Evolutionary conservation across 2,329 filamentous ascomycete genomes (phyloP).

Genomic region (Trichoderma afroharzianum): DNA sequence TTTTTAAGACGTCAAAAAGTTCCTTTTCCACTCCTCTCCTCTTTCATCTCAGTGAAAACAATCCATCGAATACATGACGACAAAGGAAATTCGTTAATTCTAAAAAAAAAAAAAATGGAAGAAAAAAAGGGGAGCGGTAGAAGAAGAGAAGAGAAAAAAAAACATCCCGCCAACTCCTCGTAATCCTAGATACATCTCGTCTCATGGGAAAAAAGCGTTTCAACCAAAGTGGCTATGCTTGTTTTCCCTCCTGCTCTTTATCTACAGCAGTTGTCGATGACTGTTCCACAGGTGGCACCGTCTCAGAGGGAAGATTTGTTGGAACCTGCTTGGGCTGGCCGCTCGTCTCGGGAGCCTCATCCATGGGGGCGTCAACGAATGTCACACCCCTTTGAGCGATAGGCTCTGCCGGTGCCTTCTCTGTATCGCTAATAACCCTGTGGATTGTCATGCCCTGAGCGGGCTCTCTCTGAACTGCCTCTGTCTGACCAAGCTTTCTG

Average conservation of each 20-base stretch:
- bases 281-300: constrained; percentile 6
- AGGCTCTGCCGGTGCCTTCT: background rate
- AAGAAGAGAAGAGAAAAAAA: background rate
- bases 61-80: background rate
- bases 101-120: background rate
- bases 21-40: background rate
- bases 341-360: background rate
- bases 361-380: background rate
- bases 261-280: constrained; percentile 8
- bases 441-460: constrained; percentile 9
- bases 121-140: background rate
- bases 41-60: background rate
- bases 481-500: background rate
- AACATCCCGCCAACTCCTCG: constrained; percentile 7
- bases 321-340: background rate
- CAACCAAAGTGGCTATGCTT: background rate
- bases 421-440: background rate
- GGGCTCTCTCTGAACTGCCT: background rate
- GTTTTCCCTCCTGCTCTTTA: constrained; percentile 16
- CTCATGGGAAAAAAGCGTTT: background rate
- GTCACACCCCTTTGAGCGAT: background rate
- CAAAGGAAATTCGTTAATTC: constrained; percentile 16
- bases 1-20: background rate
- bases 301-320: background rate
- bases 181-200: constrained; percentile 3